Evolutionary conservation across 78 protist species (phyloP).

Genomic region (Planoprotostelium fungivorum): DNA sequence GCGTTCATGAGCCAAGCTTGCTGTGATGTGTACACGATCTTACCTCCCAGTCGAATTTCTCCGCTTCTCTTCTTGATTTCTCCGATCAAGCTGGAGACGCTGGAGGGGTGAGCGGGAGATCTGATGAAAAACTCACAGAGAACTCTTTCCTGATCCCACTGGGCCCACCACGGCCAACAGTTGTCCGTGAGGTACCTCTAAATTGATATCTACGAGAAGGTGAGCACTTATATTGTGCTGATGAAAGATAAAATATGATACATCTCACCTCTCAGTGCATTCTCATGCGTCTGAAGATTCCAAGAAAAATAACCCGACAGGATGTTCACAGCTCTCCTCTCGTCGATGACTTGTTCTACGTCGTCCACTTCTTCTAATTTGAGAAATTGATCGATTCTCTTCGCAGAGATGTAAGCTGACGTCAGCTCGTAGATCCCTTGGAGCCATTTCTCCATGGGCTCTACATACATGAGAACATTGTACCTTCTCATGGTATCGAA

Average conservation of each 20-base stretch:
- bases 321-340: not conserved
- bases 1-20: conserved; percentile 88
- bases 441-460: conserved; percentile 48
- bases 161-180: conserved; percentile 76
- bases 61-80: conserved; percentile 63
- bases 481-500: conserved; percentile 55
- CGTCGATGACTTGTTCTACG: not conserved
- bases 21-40: conserved; percentile 79
- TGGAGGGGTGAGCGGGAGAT: not conserved
- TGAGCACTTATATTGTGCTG: conserved; percentile 4
- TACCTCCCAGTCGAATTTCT: conserved; percentile 38
- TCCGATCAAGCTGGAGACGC: conserved; percentile 58
- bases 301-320: not conserved
- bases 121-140: conserved; percentile 19
- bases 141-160: conserved; percentile 89
- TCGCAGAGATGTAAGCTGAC: not conserved
- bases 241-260: not conserved
- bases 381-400: not conserved
- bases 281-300: not conserved
- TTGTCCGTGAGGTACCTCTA: conserved; percentile 27
- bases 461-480: conserved; percentile 36
- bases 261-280: not conserved
- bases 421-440: not conserved
- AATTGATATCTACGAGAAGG: conserved; percentile 20
- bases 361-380: not conserved